Percentiles rank a stretch among this genome's conserved stretches.
These are phyloP conservation scores for Botryobasidium botryosum DNA, from an alignment of 768 basidiomycete species.

Conservation along the genomic window DNA sequence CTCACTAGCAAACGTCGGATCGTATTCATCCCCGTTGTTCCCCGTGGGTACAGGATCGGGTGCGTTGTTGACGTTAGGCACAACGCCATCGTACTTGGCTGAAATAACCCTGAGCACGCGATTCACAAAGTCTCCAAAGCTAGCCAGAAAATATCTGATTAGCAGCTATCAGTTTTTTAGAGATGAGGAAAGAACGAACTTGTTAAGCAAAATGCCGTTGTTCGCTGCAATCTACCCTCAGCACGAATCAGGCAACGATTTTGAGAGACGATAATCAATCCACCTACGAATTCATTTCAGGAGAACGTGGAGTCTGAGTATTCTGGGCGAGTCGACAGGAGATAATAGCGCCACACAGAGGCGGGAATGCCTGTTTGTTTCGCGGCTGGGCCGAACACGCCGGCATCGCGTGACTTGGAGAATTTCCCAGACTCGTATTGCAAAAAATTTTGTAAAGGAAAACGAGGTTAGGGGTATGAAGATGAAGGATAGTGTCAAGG, in stretches of 20 bases:
- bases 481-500: no score
- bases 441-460: constrained; percentile 65
- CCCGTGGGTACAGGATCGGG: constrained; percentile 55
- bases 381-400: constrained; percentile 91
- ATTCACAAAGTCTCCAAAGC: constrained; percentile 97
- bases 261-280: background rate
- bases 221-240: constrained; percentile 60
- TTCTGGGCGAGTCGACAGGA: constrained; percentile 84
- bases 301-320: constrained; percentile 91
- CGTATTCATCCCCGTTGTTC: constrained; percentile 44
- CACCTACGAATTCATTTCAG: constrained; percentile 78
- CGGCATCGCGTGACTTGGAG: constrained; percentile 91
- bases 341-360: constrained; percentile 94
- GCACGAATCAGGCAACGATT: background rate
- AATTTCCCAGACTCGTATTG: constrained; percentile 99
- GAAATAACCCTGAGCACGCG: constrained; percentile 82
- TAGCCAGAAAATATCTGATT: constrained; percentile 16
- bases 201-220: constrained; percentile 87
- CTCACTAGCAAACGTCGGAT: constrained; percentile 48
- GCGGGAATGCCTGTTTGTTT: constrained; percentile 85
- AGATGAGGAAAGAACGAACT: constrained; percentile 35
- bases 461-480: background rate
- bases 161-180: background rate
- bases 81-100: constrained; percentile 59
- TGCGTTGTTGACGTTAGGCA: constrained; percentile 63